These are phyloP conservation scores for Lentinula sp. DNA, from an alignment of 768 basidiomycete genomes.

Conservation along the genomic window DNA sequence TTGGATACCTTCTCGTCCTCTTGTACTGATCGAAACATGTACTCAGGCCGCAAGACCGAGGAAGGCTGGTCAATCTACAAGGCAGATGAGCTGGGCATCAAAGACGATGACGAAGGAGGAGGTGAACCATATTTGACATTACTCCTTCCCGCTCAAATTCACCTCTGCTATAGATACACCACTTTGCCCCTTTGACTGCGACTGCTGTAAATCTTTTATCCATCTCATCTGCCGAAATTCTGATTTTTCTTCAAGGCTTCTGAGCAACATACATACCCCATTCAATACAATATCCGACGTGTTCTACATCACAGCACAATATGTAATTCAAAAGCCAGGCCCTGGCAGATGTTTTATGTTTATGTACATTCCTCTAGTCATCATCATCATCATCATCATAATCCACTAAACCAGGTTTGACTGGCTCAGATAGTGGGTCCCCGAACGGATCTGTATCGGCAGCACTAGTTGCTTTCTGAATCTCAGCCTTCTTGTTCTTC, in stretches of 20 bases:
- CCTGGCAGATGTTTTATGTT: neutral
- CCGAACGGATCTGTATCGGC: conserved; percentile 70
- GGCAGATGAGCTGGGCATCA: conserved; percentile 76
- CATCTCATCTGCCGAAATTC: conserved; percentile 14
- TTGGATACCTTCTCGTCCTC: neutral
- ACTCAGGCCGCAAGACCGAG: conserved; percentile 67
- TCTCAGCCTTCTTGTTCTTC: conserved; percentile 55
- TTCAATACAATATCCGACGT: neutral
- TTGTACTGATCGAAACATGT: conserved; percentile 8
- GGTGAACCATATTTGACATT: conserved; percentile 38
- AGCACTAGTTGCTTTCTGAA: conserved; percentile 24
- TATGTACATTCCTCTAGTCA: conserved; percentile 18
- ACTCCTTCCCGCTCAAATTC: conserved; percentile 14
- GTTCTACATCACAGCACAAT: neutral
- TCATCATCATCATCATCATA: conserved; percentile 58
- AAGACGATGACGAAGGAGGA: conserved; percentile 57
- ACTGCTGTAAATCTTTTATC: conserved; percentile 59
- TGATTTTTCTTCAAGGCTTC: conserved; percentile 11
- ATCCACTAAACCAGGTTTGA: conserved; percentile 37
- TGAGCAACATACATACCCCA: neutral
- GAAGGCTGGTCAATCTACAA: conserved; percentile 80
- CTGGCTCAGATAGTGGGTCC: conserved; percentile 36
- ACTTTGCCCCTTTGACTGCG: conserved; percentile 84
- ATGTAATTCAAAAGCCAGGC: neutral
- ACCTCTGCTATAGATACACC: conserved; percentile 55